These are phyloP conservation scores for Echites panduratus DNA, from an alignment of 257 asterid genomes.

Conservation along the genomic window DNA sequence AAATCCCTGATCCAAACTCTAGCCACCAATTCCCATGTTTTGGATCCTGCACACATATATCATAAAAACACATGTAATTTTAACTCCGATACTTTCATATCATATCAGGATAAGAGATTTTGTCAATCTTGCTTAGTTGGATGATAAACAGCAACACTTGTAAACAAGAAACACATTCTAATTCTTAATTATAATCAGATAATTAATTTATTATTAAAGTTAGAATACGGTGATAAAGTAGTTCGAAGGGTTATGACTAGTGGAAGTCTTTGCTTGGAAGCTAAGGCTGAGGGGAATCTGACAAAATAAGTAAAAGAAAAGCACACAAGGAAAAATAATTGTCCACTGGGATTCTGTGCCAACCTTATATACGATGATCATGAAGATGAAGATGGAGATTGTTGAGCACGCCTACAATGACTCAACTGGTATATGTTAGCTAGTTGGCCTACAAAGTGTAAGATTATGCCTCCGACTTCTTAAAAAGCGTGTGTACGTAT, in stretches of 20 bases:
- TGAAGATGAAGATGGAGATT: neutral
- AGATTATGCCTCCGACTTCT: constrained; percentile 5
- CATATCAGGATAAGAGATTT: too few species aligned
- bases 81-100: neutral
- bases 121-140: too few species aligned
- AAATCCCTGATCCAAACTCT: constrained; percentile 40
- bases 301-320: constrained; percentile 32
- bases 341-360: constrained; percentile 18
- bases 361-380: too few species aligned
- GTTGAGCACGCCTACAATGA: constrained; percentile 25
- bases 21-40: constrained; percentile 58
- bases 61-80: too few species aligned
- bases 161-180: too few species aligned
- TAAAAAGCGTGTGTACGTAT: neutral
- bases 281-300: constrained; percentile 48
- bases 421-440: constrained; percentile 16
- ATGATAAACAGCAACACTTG: too few species aligned
- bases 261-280: constrained; percentile 36
- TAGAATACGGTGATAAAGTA: too few species aligned
- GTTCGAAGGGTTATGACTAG: too few species aligned
- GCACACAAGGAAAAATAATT: constrained; percentile 10
- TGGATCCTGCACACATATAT: constrained; percentile 35
- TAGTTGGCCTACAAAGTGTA: constrained; percentile 11
- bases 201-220: too few species aligned
- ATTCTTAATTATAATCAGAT: too few species aligned